These are phyloP conservation scores for Nitzschia sp. DNA, from an alignment of 108 stramenopile species.

Conservation along the genomic window DNA sequence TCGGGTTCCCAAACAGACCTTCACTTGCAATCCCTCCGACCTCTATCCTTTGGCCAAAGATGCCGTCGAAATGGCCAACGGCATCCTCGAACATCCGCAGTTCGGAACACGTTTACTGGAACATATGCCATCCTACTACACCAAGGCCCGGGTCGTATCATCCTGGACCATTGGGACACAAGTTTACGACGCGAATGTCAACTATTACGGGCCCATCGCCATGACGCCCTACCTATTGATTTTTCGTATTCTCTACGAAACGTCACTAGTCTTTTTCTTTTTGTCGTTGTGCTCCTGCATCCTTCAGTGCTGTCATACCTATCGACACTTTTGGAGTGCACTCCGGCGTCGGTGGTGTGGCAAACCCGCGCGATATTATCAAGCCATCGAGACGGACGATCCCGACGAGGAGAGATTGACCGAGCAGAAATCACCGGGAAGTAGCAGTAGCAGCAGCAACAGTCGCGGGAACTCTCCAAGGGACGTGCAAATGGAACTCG, in stretches of 20 bases:
- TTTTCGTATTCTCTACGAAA: slow-evolving; percentile 14
- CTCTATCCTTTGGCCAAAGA: slow-evolving; percentile 41
- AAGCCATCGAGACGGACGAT: background rate
- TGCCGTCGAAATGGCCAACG: slow-evolving; percentile 25
- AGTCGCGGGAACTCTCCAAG: background rate
- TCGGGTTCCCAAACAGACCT: slow-evolving; percentile 2
- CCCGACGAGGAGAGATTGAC: slow-evolving; percentile 4
- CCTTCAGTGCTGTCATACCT: background rate
- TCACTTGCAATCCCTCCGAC: slow-evolving; percentile 36
- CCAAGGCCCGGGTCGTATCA: slow-evolving; percentile 25
- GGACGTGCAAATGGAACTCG: background rate
- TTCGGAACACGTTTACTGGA: slow-evolving; percentile 22
- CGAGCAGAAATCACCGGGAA: background rate
- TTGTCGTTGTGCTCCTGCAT: slow-evolving; percentile 1
- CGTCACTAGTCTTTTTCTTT: slow-evolving; percentile 1
- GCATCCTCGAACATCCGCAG: slow-evolving; percentile 12
- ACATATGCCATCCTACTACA: slow-evolving; percentile 2
- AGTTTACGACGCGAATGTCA: slow-evolving; percentile 46
- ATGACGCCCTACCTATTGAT: slow-evolving; percentile 9
- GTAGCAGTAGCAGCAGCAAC: background rate
- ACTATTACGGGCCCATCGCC: slow-evolving; percentile 36
- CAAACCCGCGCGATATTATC: slow-evolving; percentile 1
- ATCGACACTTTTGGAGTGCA: background rate
- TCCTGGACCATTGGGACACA: slow-evolving; percentile 57
- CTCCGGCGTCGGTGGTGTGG: background rate